These are phyloP conservation scores for Sarcocystis neurona DNA, from an alignment of 169 alveolate species.

Conservation along the genomic window DNA sequence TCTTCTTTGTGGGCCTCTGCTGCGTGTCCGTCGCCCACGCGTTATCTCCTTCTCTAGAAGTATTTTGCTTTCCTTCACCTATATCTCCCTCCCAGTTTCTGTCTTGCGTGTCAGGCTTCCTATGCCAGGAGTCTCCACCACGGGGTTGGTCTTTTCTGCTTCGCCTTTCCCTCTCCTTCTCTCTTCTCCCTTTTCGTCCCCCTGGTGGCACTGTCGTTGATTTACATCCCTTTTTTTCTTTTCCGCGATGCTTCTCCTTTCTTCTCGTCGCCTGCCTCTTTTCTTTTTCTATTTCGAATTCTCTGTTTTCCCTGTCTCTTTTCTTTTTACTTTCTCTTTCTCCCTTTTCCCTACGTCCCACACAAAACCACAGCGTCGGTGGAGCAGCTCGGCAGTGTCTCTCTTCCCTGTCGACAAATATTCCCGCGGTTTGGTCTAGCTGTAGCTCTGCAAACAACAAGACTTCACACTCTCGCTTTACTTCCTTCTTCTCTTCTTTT, in stretches of 20 bases:
- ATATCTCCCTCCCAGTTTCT: background rate
- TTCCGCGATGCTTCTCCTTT: background rate
- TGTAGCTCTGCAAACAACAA: background rate
- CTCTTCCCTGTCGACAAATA: background rate
- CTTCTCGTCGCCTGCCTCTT: too few species aligned
- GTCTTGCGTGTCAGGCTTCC: background rate
- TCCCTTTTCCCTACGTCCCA: background rate
- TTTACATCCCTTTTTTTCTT: background rate
- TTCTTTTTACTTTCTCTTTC: background rate
- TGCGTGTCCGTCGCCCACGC: background rate
- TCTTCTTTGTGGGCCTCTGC: background rate
- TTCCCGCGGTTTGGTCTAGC: background rate
- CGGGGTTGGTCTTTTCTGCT: background rate
- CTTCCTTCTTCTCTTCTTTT: background rate
- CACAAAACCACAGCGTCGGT: background rate
- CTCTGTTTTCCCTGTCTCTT: background rate
- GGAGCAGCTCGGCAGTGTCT: background rate
- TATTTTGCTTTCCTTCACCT: background rate
- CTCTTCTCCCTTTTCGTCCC: background rate
- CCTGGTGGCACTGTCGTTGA: background rate
- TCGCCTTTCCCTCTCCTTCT: background rate
- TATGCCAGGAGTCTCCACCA: too few species aligned
- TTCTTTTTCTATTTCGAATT: background rate
- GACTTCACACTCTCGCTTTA: background rate
- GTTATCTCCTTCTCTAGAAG: background rate